Evolutionary conservation across 495 filamentous ascomycete genomes (phyloP), one percentile per base, ranked within the genome.

Genomic region (Pseudevernia furfuracea): DNA sequence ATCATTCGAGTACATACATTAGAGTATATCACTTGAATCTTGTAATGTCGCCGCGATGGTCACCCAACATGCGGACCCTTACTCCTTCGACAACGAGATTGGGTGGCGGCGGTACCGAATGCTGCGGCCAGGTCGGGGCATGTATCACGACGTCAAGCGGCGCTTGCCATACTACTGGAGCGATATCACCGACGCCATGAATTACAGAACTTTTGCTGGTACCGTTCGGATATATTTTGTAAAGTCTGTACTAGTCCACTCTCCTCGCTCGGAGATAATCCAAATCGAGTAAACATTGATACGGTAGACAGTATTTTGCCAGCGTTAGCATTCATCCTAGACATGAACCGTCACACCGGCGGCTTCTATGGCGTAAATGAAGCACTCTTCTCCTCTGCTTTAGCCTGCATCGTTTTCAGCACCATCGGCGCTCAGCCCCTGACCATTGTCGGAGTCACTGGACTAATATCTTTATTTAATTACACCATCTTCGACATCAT

Each of bases 401-500:
- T 80, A 3, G 78, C 67, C 8, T 71, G 75, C 17, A 64, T 79
- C 10, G 76, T 80, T 8, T 80, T 80, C 61, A 68, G 69, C 25
- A 58, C 72, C 6, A 25, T 73, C 3, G 66, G 63, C 28, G 68
- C 67, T 10, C 74, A 76, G 52, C 74, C 74, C 17, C 65, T 76
- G 52, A 73, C 71, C 7, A 66, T 76, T 15, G 74, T 76, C 14
- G 74, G 74, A 8, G 68, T 76, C 56, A 76, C 73, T 14, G 72
- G 68, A 2, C 32, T 69, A 10, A 72, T 72, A 9, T 67, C 66
- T 34, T 63, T 80, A 4, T 80, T 80, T 70, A 78, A 78, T 60
- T 80, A 80, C 62, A 80, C 77, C 19, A 72, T 80, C 39, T 80
- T 73, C 66, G 75, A 78, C 59, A 79, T 80, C 48, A 74, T 77